Base-by-base conservation (phyloP, 1,284 basidiomycete genomes). In the Malassezia pachydermatis region DNA sequence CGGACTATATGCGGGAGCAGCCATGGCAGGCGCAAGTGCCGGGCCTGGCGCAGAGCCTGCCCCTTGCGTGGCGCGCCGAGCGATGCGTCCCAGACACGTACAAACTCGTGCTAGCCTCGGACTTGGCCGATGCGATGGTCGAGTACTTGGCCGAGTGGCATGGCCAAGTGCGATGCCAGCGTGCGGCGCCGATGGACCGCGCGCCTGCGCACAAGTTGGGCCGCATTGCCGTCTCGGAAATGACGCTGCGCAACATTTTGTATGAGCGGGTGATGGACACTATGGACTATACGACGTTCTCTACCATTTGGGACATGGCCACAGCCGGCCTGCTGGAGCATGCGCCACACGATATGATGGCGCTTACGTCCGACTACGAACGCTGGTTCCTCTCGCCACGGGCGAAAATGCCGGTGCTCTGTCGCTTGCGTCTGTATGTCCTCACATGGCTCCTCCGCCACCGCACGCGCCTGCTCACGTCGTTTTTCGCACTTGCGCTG, bases 1-100 rank as follows among this genome's bases (percentile, higher is more conserved):
- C 55, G 19, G 67, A 70, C 39, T 67, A 63, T 52, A 57, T 63
- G 1, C 44, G 61, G 5, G 55, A 57, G 11, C 47, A 52, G 22
- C 53, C 59, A 13, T 23, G 55, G 13, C 41, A 53, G 13, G 53
- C 54, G 23, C 51, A 55, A 8, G 17, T 69, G 8, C 67, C 67
- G 1, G 34, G 67, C 14, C 27, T 55, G 13, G 39, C 37, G 0
- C 42, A 22, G 4, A 16, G 54, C 17, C 43, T 67, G 6, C 67
- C 67, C 5, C 54, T 64, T 4, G 36, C 49, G 24, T 51, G 37
- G 51, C 48, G 49, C 0, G 30, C 44, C 3, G 57, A 62, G 0
- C 33, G 32, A 16, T 69, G 67, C 48, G 51, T 58, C 16, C 65
- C 67, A 1, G 67, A 69, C 51, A 62, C 65, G 36, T 58, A 62